Percentiles rank a stretch among this genome's conserved stretches.
Evolutionary conservation across 352 stramenopile species (phyloP).

Genomic region (Aphanomyces stellatus): DNA sequence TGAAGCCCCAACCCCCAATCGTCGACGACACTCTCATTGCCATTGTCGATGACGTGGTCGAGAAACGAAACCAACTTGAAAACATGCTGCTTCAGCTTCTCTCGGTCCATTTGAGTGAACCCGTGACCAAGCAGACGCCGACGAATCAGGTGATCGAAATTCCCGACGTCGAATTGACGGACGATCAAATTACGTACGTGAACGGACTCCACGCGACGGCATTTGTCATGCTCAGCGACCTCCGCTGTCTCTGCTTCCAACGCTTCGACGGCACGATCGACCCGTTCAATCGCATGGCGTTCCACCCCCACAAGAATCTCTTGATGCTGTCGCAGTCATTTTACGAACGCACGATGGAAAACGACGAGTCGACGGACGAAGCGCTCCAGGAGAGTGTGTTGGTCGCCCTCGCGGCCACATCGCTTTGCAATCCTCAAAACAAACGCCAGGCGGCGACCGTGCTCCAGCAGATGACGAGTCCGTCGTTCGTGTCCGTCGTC

Average conservation of each 20-base stretch:
- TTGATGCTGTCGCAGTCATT: conserved; percentile 69
- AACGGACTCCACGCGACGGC: conserved; percentile 37
- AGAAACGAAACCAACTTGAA: background rate
- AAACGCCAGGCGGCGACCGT: conserved; percentile 69
- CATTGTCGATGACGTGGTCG: conserved; percentile 3
- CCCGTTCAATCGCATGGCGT: conserved; percentile 58
- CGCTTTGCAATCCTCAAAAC: conserved; percentile 74
- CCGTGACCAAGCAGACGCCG: background rate
- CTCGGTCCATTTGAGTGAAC: conserved; percentile 7
- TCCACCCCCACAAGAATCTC: conserved; percentile 55
- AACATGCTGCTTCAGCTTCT: background rate
- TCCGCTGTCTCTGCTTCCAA: conserved; percentile 73
- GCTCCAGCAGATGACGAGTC: conserved; percentile 53
- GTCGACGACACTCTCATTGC: background rate
- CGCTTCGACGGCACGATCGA: conserved; percentile 53
- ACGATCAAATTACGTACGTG: background rate
- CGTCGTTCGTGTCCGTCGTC: conserved; percentile 40
- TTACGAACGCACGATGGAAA: conserved; percentile 70
- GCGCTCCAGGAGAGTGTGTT: conserved; percentile 37
- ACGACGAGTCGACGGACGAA: conserved; percentile 44
- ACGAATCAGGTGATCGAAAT: conserved; percentile 9
- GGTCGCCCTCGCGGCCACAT: conserved; percentile 55
- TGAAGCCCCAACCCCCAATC: conserved; percentile 6
- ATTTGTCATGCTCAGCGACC: conserved; percentile 74
- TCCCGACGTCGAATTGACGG: background rate